These are phyloP conservation scores for Ceratorhiza oryzae-sativae DNA, from an alignment of 1,284 basidiomycete species.

Conservation along the genomic window DNA sequence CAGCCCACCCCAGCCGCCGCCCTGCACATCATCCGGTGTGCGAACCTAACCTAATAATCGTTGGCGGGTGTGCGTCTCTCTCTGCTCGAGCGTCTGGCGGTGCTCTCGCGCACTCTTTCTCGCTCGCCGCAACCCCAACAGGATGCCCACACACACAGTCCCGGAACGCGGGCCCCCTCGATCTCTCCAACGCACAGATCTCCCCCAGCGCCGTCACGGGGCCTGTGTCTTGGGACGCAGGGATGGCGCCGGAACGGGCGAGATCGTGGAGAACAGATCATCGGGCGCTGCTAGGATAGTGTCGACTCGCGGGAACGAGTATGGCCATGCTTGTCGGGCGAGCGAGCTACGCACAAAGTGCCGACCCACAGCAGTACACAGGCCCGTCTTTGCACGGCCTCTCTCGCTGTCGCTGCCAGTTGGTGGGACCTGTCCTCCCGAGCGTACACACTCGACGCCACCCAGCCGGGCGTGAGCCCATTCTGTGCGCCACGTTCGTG, in stretches of 20 bases:
- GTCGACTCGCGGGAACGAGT: conserved; percentile 39
- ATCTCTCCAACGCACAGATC: conserved; percentile 30
- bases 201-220: conserved; percentile 36
- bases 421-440: conserved; percentile 20
- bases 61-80: conserved; percentile 35
- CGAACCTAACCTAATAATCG: conserved; percentile 33
- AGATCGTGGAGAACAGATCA: conserved; percentile 10
- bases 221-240: conserved; percentile 21
- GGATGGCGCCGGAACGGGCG: conserved; percentile 36
- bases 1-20: conserved; percentile 33
- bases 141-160: conserved; percentile 28
- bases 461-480: conserved; percentile 36
- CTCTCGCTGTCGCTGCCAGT: conserved; percentile 19
- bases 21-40: conserved; percentile 35
- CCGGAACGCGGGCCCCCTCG: conserved; percentile 31
- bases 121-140: conserved; percentile 24
- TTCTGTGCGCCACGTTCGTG: conserved; percentile 28
- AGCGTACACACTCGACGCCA: conserved; percentile 33
- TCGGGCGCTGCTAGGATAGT: conserved; percentile 20
- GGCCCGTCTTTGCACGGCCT: conserved; percentile 18
- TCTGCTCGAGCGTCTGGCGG: conserved; percentile 31
- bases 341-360: conserved; percentile 36
- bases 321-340: conserved; percentile 19
- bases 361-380: conserved; percentile 6
- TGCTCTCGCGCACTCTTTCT: conserved; percentile 9